A percentile compares a stretch with the other conserved stretches of the same genome.
These are phyloP conservation scores for Pseudogymnoascus sp. DNA, from an alignment of 2,329 filamentous ascomycete genomes.

Conservation along the genomic window DNA sequence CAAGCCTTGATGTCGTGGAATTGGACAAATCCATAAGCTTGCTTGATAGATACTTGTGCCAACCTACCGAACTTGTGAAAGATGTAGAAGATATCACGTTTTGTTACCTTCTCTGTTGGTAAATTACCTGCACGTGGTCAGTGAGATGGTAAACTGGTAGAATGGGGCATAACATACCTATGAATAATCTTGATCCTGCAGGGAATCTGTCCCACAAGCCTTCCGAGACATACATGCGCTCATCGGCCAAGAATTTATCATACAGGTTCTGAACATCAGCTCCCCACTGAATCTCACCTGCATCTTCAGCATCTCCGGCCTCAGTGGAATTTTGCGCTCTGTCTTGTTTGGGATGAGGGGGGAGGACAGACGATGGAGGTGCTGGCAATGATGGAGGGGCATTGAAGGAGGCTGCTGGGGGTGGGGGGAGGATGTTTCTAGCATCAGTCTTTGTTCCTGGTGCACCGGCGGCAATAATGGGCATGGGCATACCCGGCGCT, in stretches of 20 bases:
- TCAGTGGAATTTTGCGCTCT: slow-evolving; percentile 16
- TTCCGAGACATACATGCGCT: slow-evolving; percentile 67
- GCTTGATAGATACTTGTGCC: slow-evolving; percentile 92
- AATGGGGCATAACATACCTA: slow-evolving; percentile 48
- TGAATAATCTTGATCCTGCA: slow-evolving; percentile 67
- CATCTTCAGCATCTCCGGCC: slow-evolving; percentile 21
- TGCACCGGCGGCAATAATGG: slow-evolving; percentile 27
- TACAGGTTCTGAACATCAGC: slow-evolving; percentile 57
- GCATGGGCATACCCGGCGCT: slow-evolving; percentile 23
- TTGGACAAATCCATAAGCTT: slow-evolving; percentile 94
- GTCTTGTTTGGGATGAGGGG: slow-evolving; percentile 20
- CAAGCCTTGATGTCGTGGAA: slow-evolving; percentile 74
- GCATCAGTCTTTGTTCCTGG: slow-evolving; percentile 28
- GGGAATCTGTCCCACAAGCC: slow-evolving; percentile 78
- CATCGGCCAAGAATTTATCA: slow-evolving; percentile 64
- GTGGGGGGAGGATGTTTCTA: slow-evolving; percentile 27
- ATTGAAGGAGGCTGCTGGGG: slow-evolving; percentile 26
- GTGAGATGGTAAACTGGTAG: neutral
- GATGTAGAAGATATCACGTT: slow-evolving; percentile 84
- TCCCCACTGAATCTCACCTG: slow-evolving; percentile 28
- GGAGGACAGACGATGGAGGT: slow-evolving; percentile 17
- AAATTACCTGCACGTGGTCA: slow-evolving; percentile 60
- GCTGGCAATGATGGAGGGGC: slow-evolving; percentile 18
- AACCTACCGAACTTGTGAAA: slow-evolving; percentile 80
- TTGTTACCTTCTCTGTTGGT: slow-evolving; percentile 85